phyloP scores from a whole-genome alignment of 495 filamentous ascomycete genomes.

The Trichocladium uniseriatum region DNA sequence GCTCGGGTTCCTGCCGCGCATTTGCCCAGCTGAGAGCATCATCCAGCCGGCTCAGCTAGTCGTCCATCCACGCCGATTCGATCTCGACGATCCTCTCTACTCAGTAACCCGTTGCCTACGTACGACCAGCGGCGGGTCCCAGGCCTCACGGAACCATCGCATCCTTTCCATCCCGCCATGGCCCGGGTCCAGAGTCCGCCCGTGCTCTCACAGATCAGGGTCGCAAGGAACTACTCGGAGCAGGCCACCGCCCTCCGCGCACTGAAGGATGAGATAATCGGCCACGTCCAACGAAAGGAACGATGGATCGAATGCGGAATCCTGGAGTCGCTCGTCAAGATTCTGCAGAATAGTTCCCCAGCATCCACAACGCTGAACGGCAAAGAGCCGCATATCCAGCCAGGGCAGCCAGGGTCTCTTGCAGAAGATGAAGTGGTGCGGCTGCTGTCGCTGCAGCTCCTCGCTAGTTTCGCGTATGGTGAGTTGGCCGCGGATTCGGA shows the following conservation, averaged over 20 bases:
- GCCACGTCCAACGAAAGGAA: slow-evolving; percentile 81
- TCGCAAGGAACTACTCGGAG: slow-evolving; percentile 47
- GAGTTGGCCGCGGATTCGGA: slow-evolving; percentile 19
- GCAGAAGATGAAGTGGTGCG: slow-evolving; percentile 53
- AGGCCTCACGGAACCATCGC: neutral
- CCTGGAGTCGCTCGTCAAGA: slow-evolving; percentile 54
- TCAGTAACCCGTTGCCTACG: no score
- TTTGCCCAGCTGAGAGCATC: no score
- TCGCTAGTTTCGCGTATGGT: slow-evolving; percentile 83
- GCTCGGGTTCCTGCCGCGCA: no score
- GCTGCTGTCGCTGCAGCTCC: slow-evolving; percentile 69
- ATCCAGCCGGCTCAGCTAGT: no score
- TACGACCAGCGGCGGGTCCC: no score
- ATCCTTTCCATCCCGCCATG: slow-evolving; percentile 12
- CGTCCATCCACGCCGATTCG: no score
- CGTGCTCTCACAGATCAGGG: slow-evolving; percentile 53
- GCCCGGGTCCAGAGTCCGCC: slow-evolving; percentile 27
- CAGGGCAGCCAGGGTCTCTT: slow-evolving; percentile 20
- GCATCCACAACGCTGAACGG: slow-evolving; percentile 19
- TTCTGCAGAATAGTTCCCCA: slow-evolving; percentile 41
- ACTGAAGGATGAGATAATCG: slow-evolving; percentile 83
- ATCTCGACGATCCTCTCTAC: no score
- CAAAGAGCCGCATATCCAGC: slow-evolving; percentile 25
- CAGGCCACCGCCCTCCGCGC: slow-evolving; percentile 57
- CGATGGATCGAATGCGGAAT: slow-evolving; percentile 60